Base-by-base conservation (phyloP, 768 basidiomycete genomes). In the Suillus alpinus region DNA sequence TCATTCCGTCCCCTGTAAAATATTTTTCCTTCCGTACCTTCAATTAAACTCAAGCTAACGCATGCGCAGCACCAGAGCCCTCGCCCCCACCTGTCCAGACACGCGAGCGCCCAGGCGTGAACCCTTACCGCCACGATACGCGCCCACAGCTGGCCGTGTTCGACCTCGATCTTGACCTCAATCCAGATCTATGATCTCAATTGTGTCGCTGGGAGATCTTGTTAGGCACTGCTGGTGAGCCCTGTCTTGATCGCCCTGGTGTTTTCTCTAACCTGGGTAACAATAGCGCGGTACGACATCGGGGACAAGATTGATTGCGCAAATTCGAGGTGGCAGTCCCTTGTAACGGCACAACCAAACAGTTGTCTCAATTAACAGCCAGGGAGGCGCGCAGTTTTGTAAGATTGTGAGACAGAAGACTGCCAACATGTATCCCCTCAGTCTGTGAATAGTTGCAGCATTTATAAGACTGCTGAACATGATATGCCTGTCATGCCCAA, bases 91-190 rank as follows among this genome's bases (percentile, higher is more conserved):
- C 79, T 49, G 78, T 80, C 44, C 70, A 74, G 58, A 77, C 77
- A 29, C 80, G 81, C 47, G 81, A 85, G 51, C 67, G 71, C 0
- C 80, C 80, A 29, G 87, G 82, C 0, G 81, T 80, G 8, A 87
- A 91, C 65, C 84, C 87, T 23, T 92, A 92, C 73, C 78, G 88
- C 59, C 87, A 86, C 57, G 89, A 92, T 69, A 75, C 84, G 44
- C 85, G 82, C 56, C 81, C 78, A 18, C 84, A 84, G 57, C 80
- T 83, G 63, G 83, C 83, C 62, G 78, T 86, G 66, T 90, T 92
- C 72, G 91, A 92, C 69, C 77, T 94, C 58, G 92, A 93, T 73
- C 75, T 94, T 62, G 92, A 94, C 70, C 79, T 94, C 59, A 94
- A 94, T 68, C 92, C 91, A 1, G 92, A 94, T 73, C 69, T 93